Evolutionary conservation across 2,329 filamentous ascomycete genomes (phyloP), one percentile per base, ranked within the genome.

Genomic region (Corniculantispora saksenae): DNA sequence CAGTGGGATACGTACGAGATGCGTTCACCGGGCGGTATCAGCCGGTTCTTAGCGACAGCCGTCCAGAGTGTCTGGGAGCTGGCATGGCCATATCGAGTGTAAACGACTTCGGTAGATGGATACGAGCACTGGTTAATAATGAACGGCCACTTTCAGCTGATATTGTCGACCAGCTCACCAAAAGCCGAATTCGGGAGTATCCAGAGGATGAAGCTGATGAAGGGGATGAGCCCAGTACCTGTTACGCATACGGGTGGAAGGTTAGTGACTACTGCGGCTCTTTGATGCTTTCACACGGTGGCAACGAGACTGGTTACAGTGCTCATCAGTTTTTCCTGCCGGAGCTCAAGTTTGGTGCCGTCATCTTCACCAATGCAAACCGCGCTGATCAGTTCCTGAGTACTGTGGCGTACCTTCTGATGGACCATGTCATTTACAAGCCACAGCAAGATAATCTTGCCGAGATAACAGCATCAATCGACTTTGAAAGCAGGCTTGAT

Each of bases 31-130:
- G 63, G 13, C 69, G 67, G 15, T 45, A 15, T 38, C 25, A 5
- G 51, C 68, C 32, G n/a, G 62, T 25, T 56, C 54, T 19, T 57
- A 32, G 50, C 21, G 48, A 55, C 1, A 61, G 72, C 25, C 67
- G 66, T 5, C 71, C 70, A 0, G 74, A 76, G 58, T 71, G 67
- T 1, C 70, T 76, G 54, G 74, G 74, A 0, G 74, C 74, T 0
- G 73, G 74, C 2, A 74, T 70, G 1, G 64, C 76, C 6, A 60
- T 75, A 12, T 68, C 73, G 1, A 75, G 69, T 6, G 72, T 67
- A 9, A 71, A 70, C 23, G 74, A 76, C 57, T 72, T 72, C 53
- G 63, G 74, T 63, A 74, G 70, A 58, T 76, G 69, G 63, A 66
- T 75, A 54, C 67, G 69, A 40, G 72, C 73, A 0, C 54, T 76